Base-by-base conservation (phyloP, 2,329 filamentous ascomycete species). In the Fusarium hainanense region DNA sequence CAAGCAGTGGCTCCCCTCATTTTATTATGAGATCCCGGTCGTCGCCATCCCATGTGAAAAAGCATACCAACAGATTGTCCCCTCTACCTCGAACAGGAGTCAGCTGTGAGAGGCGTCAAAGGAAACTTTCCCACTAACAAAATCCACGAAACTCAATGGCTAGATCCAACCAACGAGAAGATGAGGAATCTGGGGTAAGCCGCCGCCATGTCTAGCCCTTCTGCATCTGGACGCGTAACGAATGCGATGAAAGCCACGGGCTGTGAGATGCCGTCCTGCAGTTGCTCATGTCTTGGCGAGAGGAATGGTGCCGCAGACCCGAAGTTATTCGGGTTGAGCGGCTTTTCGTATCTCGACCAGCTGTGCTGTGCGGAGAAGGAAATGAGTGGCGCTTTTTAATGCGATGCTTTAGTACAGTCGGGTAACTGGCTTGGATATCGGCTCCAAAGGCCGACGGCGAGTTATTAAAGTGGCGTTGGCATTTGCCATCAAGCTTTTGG, bases 101-200 rank as follows among this genome's bases (percentile, higher is more conserved):
- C 28, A 13, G 20, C 30, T 30, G 47, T 34, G 23, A 14, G 34
- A 37, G 49, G 34, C 34, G 49, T 52, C 16, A 6, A 28, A n/a
- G 27, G 55, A 62, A 61, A 54, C 62, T 46, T 62, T 55, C 50
- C 40, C 14, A 42, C 50, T 52, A 47, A 28, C 13, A 28, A 66
- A 18, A 9, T 18, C 37, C 37, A 18, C 43, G 23, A 47, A 66
- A 58, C 42, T 51, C 42, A 54, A 41, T 63, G 47, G 50, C 9
- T 20, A 23, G 13, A 52, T 23, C 32, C 61, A 55, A 27, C 63
- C 63, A 67, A 50, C 46, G 52, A 37, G 41, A 27, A 32, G 12
- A 27, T 25, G 16, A 21, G 10, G 16, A 25, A 34, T 16, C 42
- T 42, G 32, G 50, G 25, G 25, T 46, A 30, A 47, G 42, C 41